Conservation (phyloP, 2,329 filamentous ascomycete genomes). For the Emergomyces africanus region DNA sequence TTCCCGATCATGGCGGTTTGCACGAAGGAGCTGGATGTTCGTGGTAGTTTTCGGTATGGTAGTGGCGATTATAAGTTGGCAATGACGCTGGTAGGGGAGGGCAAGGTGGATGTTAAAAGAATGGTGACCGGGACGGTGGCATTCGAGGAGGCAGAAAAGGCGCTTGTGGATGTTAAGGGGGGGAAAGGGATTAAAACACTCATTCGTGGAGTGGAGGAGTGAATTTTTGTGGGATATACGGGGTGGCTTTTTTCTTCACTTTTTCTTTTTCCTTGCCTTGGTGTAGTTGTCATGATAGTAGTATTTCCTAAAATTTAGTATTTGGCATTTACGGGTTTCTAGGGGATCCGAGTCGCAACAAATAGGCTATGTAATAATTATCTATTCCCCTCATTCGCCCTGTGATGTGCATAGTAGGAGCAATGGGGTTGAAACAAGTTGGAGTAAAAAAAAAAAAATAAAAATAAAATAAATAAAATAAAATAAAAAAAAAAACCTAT, state of each 20-base stretch:
- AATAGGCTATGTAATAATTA: background rate
- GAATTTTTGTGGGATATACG: background rate
- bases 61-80: slow-evolving; percentile 78
- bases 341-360: background rate
- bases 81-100: slow-evolving; percentile 59
- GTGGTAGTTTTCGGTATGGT: slow-evolving; percentile 82
- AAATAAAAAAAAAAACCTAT: background rate
- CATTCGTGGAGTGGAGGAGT: slow-evolving; percentile 26
- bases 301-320: background rate
- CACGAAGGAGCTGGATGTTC: slow-evolving; percentile 74
- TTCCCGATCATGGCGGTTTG: slow-evolving; percentile 90
- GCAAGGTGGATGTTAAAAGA: slow-evolving; percentile 61
- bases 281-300: background rate
- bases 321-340: background rate
- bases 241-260: background rate
- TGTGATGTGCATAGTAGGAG: background rate
- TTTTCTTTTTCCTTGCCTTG: background rate
- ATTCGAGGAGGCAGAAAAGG: slow-evolving; percentile 72
- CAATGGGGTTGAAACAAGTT: background rate
- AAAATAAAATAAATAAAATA: background rate
- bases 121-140: slow-evolving; percentile 65
- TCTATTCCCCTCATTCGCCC: background rate
- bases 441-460: background rate
- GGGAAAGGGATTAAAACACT: slow-evolving; percentile 50
- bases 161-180: slow-evolving; percentile 74